phyloP scores from a whole-genome alignment of 129 eudicot genomes.

The Pittosporum tobira region DNA sequence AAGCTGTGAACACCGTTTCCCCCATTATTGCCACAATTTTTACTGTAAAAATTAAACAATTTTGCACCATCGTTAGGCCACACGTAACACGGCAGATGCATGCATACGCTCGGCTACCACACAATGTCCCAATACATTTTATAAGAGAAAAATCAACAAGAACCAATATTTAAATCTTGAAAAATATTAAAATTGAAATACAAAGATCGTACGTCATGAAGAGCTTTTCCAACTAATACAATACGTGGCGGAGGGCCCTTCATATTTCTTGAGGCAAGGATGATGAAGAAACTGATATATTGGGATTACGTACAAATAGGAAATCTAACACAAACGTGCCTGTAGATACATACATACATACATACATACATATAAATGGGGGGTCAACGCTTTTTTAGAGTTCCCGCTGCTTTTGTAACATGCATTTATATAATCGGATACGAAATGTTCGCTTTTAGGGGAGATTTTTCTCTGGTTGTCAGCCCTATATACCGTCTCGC shows the following conservation, averaged over 20 bases:
- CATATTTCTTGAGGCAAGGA: background rate
- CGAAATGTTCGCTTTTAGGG: background rate
- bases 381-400: background rate
- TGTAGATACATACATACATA: background rate
- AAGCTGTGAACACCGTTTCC: constrained; percentile 53
- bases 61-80: no score
- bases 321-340: background rate
- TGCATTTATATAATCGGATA: background rate
- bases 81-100: no score
- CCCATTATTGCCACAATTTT: constrained; percentile 39
- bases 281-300: background rate
- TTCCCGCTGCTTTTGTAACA: constrained; percentile 9
- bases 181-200: constrained; percentile 39
- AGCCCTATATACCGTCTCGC: background rate
- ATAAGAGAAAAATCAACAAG: no score
- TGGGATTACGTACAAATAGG: background rate
- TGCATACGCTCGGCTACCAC: no score
- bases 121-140: no score
- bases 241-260: background rate
- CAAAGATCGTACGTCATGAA: no score
- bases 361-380: background rate
- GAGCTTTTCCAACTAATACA: constrained; percentile 16
- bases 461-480: background rate
- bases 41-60: constrained; percentile 12
- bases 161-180: no score